Evolutionary conservation across 768 basidiomycete species (phyloP), one percentile per base, ranked within the genome.

Genomic region (Fomitopsis pulvina): DNA sequence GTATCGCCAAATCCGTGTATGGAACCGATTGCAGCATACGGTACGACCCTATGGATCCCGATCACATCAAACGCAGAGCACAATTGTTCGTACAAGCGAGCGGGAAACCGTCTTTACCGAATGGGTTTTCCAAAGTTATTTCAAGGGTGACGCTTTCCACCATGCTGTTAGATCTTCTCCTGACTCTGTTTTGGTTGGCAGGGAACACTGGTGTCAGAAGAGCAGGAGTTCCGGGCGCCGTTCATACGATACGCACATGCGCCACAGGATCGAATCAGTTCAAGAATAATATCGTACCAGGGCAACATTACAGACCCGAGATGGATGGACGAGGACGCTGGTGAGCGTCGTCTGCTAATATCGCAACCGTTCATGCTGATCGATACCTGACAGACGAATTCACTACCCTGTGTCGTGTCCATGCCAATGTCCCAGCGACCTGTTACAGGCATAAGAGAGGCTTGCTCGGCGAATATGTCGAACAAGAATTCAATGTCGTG

Each of bases 1-100:
- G 79, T 26, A 69, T 80, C 4, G 66, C 77, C 3, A 73, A 69
- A 52, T 54, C 70, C 47, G 75, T 75, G 0, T 80, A 77, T 47
- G 79, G 79, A 4, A 69, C 69, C 1, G 64, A 70, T 25, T 71
- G 72, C 53, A 57, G 59, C 34, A 53, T 68, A 2, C 58, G 61
- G 0, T 79, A 58, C 46, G 67, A 75, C 29, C 30, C 59, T 0
- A 47, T 48, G 14, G 60, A 71, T 29, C 55, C 55, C 0, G 78
- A 77, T n/a, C 79, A 81, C 51, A 53, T 61, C 20, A n/a, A 45
- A 20, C 43, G 43, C 10, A 27, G 25, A 4, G 8, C 43, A 27
- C 21, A 26, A 26, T 7, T 9, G 8, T 28, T 27, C n/a, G 18
- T 9, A 14, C 43, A 27, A 5, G 4, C 26, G 18, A 12, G 12